Conservation (phyloP, 345 rosid genomes). For the Aquilaria sinensis region DNA sequence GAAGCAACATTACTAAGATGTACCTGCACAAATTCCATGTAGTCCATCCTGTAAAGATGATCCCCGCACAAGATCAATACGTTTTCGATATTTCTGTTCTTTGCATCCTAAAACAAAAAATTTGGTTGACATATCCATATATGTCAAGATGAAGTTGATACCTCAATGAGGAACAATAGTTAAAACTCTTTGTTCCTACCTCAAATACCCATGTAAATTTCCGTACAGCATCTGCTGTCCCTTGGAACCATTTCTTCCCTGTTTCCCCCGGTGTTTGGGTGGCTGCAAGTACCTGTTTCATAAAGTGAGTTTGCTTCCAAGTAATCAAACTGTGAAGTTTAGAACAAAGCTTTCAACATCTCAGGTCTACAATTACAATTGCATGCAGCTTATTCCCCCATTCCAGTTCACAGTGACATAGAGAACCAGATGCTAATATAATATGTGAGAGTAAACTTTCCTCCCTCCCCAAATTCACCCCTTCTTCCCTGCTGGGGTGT, state of each 20-base stretch:
- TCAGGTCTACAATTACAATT: background rate
- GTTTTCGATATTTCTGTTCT: constrained; percentile 68
- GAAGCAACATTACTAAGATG: background rate
- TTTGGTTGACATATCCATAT: background rate
- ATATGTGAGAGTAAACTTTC: no score
- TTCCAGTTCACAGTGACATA: background rate
- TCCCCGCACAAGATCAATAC: constrained; percentile 76
- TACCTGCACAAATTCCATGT: constrained; percentile 80
- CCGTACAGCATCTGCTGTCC: constrained; percentile 96
- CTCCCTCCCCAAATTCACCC: no score
- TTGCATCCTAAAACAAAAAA: constrained; percentile 53
- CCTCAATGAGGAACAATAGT: background rate
- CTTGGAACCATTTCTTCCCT: constrained; percentile 84
- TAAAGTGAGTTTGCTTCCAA: background rate
- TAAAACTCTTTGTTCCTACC: constrained; percentile 26
- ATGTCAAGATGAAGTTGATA: background rate
- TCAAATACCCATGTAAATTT: constrained; percentile 85
- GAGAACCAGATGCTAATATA: background rate
- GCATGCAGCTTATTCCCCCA: background rate
- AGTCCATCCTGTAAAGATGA: constrained; percentile 84
- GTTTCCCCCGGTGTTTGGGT: constrained; percentile 87
- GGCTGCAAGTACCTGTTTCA: constrained; percentile 71
- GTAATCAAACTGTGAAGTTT: constrained; percentile 3
- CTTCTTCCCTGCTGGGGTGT: background rate
- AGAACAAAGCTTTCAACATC: no score